These are phyloP conservation scores for Pestalotiopsis sp. DNA, from an alignment of 2,329 filamentous ascomycete genomes.

Conservation along the genomic window DNA sequence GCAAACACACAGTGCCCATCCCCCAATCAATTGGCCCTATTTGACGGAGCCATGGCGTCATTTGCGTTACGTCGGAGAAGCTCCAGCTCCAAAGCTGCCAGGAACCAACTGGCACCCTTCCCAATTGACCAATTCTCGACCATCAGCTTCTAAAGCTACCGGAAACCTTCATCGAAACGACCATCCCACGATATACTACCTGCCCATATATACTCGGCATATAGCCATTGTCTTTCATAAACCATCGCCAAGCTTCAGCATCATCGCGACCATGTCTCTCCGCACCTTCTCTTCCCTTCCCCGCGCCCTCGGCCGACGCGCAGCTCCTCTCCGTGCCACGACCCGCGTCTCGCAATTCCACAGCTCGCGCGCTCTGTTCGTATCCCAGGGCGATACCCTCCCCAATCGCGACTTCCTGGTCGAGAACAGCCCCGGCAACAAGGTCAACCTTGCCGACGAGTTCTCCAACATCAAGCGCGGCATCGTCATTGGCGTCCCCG, in stretches of 20 bases:
- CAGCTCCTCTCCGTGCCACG: constrained; percentile 22
- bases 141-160: neutral
- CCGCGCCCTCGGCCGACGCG: constrained; percentile 24
- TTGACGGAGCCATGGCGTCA: constrained; percentile 5
- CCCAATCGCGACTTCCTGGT: constrained; percentile 78
- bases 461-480: constrained; percentile 67
- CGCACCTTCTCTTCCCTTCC: constrained; percentile 22
- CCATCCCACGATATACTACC: neutral
- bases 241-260: neutral
- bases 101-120: neutral
- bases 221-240: neutral
- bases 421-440: constrained; percentile 88
- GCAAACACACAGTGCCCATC: neutral
- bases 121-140: neutral
- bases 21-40: neutral
- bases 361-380: constrained; percentile 61
- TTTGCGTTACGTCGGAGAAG: neutral
- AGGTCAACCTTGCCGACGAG: constrained; percentile 83
- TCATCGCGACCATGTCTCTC: constrained; percentile 26
- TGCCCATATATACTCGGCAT: neutral
- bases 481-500: constrained; percentile 83
- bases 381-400: constrained; percentile 79
- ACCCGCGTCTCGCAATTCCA: constrained; percentile 58
- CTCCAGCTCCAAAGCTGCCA: neutral
- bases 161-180: neutral